These are phyloP conservation scores for Emergomyces africanus DNA, from an alignment of 2,329 filamentous ascomycete genomes.

Conservation along the genomic window DNA sequence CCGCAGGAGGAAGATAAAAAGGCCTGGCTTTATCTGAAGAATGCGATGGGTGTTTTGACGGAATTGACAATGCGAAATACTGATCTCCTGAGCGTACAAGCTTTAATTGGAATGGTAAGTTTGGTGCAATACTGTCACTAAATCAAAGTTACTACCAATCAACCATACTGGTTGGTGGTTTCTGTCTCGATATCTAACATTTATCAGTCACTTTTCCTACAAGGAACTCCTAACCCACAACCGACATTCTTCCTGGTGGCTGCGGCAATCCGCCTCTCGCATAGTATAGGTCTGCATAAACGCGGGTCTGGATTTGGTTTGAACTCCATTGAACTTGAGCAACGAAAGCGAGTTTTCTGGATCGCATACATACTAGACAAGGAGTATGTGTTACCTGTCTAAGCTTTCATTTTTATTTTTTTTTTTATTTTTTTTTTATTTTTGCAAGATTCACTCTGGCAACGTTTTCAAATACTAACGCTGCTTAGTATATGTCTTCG, in stretches of 20 bases:
- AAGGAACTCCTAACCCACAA: constrained; percentile 93
- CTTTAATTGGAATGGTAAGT: constrained; percentile 69
- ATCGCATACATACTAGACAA: constrained; percentile 64
- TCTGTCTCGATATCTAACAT: neutral
- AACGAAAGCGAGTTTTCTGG: constrained; percentile 68
- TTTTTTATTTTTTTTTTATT: no score
- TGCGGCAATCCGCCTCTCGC: constrained; percentile 76
- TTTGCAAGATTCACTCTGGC: neutral
- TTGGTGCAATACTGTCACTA: neutral
- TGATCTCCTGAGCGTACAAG: constrained; percentile 88
- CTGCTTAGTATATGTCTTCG: constrained; percentile 48
- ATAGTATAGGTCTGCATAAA: constrained; percentile 93
- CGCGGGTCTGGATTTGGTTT: constrained; percentile 84
- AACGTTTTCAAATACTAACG: constrained; percentile 8
- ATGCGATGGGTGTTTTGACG: constrained; percentile 83
- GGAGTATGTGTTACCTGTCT: constrained; percentile 36
- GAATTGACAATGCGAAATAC: constrained; percentile 95
- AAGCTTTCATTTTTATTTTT: neutral
- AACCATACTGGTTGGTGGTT: neutral
- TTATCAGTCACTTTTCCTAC: constrained; percentile 66
- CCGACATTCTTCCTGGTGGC: constrained; percentile 85
- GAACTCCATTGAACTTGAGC: constrained; percentile 87
- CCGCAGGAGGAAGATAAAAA: constrained; percentile 85
- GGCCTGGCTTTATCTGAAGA: constrained; percentile 92
- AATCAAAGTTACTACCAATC: neutral